Evolutionary conservation across 441 rosid species (phyloP), one percentile per base, ranked within the genome.

Genomic region (Geranium incanum): DNA sequence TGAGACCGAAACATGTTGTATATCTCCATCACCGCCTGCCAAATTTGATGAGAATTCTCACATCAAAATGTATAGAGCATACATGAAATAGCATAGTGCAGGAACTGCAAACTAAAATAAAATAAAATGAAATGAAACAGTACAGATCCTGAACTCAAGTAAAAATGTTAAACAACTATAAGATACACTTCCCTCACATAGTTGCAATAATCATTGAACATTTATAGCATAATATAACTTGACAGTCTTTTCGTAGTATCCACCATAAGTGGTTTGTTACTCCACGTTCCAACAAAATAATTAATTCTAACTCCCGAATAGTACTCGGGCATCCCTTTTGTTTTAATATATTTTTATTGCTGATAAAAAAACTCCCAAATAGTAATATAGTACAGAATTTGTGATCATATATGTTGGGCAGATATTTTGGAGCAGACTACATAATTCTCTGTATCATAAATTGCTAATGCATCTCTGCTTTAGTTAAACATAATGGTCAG

Each of bases 11-110:
- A 96, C 96, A 93, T 88, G 86, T 75, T 89, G 84, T 96, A 96
- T 70, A 96, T 86, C 85, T 96, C 99, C 96, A 90, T 86, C 78
- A 93, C 90, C 0, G 98, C 98, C 99, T 96, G 96, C 79, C 78
- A 80, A 74, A 68, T 64, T 67, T 33, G 72, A 71, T 18, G 36
- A 62, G 11, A 68, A 21, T 66, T 28, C 4, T 19, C 36, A 16
- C 39, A 43, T 75, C 52, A 48, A 19, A 63, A 57, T 57, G 67
- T 39, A 63, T 39, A 68, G 57, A 66, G 67, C 52, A 39, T 36
- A 41, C 13, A 50, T 50, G 8, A 13, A 50, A 67, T 38, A 16
- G 45, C 21, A 41, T 6, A 36, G 37, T 66, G 50, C 70, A 68
- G 70, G 23, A 67, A 67, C 21, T 16, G 21, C 63, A 57, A 21